These are phyloP conservation scores for Taphrina pruni DNA, from an alignment of 1,139 yeast species.

Conservation along the genomic window DNA sequence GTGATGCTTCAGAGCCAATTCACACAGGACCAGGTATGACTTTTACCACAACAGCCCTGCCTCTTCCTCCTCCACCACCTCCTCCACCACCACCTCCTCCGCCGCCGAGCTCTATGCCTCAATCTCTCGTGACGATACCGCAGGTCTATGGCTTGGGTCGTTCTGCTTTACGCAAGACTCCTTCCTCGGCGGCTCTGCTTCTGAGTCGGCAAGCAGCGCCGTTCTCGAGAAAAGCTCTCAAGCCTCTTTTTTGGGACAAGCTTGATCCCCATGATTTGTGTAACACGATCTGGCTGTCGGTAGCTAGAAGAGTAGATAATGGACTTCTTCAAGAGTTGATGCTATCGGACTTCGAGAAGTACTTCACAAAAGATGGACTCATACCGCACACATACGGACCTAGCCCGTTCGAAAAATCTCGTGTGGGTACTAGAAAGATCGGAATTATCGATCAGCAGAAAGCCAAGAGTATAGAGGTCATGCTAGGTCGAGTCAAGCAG, in stretches of 20 bases:
- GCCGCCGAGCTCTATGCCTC: not conserved
- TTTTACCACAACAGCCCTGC: not conserved
- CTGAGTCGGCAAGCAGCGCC: not conserved
- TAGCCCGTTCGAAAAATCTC: conserved; percentile 5
- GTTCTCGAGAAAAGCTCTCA: conserved; percentile 5
- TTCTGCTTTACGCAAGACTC: not conserved
- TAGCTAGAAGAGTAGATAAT: conserved; percentile 8
- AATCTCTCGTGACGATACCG: not conserved
- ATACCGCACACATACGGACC: conserved; percentile 6
- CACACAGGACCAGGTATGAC: too few species aligned
- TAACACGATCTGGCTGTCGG: conserved; percentile 24
- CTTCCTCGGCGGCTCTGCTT: not conserved
- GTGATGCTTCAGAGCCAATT: too few species aligned
- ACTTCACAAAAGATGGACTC: conserved; percentile 25
- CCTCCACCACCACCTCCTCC: conserved; percentile 28
- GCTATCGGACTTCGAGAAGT: conserved; percentile 27
- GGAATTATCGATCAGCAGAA: conserved; percentile 18
- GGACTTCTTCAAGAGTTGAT: conserved; percentile 16
- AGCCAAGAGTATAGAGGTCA: conserved; percentile 32
- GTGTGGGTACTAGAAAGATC: conserved; percentile 1
- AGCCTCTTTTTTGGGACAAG: conserved; percentile 39
- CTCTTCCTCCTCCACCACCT: conserved; percentile 12
- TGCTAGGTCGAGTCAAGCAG: conserved; percentile 31
- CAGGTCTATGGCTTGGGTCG: not conserved
- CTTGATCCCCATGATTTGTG: not conserved